Evolutionary conservation across 768 basidiomycete genomes (phyloP), one percentile per base, ranked within the genome.

Genomic region (Hericium rajendrae): DNA sequence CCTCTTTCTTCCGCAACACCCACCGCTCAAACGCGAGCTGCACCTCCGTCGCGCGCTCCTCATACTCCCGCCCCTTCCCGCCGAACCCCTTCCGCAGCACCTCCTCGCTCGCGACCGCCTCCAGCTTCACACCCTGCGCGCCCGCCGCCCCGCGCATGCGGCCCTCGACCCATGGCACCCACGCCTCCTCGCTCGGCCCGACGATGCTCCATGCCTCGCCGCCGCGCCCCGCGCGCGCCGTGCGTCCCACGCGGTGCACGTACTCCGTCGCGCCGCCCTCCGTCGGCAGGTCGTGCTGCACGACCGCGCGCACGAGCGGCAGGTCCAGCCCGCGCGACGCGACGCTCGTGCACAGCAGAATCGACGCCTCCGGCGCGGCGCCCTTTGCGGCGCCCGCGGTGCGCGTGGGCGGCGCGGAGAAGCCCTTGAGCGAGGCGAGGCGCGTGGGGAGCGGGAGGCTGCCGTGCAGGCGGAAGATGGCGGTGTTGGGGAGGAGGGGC

Each of bases 241-340:
- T 99, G 53, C 97, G 85, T 28, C 97, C 97, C 8, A 98, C 91
- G 50, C 97, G 83, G 73, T 99, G 97, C 10, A 99, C 85, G 64
- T 99, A 98, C 68, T 99, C 97, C 11, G 88, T 97, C 26, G 86
- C 85, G 10, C 97, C 95, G 16, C 94, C 91, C 74, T 99, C 97
- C 0, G 97, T 98, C 0, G 97, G 95, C 20, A 98, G 81, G 68
- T 99, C 97, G 66, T 97, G 97, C 67, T 99, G 97, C 37, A 98
- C 74, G 59, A 99, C 94, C 2, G 91, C 90, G 38, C 88, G 85
- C 6, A 98, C 94, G n/a, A 90, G 79, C 5, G 94, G 94, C 26
- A 99, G 76, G 72, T 98, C 95, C 24, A 99, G 80, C 67, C 97
- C 97, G 67, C 97, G 91, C n/a, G 97, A 94, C 2, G 97, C 97